These are phyloP conservation scores for Termitomyces titanicus DNA, from an alignment of 768 basidiomycete genomes.

Conservation along the genomic window DNA sequence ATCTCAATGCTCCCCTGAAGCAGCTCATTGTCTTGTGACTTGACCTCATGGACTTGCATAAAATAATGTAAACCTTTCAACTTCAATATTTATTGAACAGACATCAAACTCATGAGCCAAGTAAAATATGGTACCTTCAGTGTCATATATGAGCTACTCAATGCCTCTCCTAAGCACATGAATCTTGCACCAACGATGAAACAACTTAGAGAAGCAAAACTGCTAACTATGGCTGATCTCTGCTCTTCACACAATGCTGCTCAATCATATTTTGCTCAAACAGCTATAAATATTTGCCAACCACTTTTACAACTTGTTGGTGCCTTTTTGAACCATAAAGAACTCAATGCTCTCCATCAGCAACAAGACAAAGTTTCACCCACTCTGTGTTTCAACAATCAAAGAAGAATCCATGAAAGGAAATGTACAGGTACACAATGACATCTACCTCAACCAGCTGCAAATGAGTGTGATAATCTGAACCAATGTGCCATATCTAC, in stretches of 20 bases:
- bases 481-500: conserved; percentile 17
- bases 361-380: conserved; percentile 21
- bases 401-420: too few relatives aligned
- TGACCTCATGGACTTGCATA: conserved; percentile 1
- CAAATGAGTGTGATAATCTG: conserved; percentile 3
- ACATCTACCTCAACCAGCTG: conserved; percentile 10
- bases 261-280: not conserved
- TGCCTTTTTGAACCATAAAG: not conserved
- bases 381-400: conserved; percentile 19
- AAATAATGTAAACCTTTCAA: conserved; percentile 2
- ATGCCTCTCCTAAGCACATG: not conserved
- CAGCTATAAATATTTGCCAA: not conserved
- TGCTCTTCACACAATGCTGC: not conserved
- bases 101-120: conserved; percentile 19
- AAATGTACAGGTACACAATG: conserved; percentile 24
- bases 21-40: not conserved
- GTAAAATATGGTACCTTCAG: conserved; percentile 33
- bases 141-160: not conserved
- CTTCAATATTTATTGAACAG: conserved; percentile 30
- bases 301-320: not conserved
- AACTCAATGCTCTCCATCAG: conserved; percentile 17
- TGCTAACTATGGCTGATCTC: not conserved
- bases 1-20: not conserved
- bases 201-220: not conserved
- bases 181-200: not conserved